These are phyloP conservation scores for Suillus subaureus DNA, from an alignment of 768 basidiomycete genomes.

Conservation along the genomic window DNA sequence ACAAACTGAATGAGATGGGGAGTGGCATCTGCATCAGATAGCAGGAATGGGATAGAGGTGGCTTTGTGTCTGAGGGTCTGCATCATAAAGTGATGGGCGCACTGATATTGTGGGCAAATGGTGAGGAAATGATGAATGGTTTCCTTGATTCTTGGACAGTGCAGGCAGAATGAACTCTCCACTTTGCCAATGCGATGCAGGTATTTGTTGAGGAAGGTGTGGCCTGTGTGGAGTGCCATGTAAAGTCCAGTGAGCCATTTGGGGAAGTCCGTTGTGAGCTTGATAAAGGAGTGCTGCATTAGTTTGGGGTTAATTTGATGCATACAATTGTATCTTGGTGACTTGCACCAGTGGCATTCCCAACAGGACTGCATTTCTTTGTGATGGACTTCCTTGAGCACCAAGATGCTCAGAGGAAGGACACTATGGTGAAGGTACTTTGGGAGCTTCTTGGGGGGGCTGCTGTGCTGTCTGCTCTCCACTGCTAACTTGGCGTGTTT, in stretches of 20 bases:
- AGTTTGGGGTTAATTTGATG: neutral
- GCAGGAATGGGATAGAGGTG: no score
- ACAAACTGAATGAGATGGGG: no score
- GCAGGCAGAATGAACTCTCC: constrained; percentile 27
- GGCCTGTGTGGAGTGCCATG: constrained; percentile 33
- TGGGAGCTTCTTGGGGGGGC: neutral
- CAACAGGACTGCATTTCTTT: neutral
- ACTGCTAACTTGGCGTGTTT: neutral
- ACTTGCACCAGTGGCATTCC: constrained; percentile 1
- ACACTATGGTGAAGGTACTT: neutral
- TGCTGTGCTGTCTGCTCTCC: neutral
- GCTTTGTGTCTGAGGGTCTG: no score
- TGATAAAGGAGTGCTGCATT: neutral
- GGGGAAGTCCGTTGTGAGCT: constrained; percentile 9
- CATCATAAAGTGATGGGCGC: no score
- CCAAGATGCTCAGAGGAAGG: neutral
- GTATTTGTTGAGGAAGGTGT: constrained; percentile 31
- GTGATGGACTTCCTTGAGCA: neutral
- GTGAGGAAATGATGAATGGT: no score
- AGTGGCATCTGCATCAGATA: no score
- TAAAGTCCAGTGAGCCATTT: constrained; percentile 25
- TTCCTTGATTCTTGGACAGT: constrained; percentile 15
- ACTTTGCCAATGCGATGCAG: constrained; percentile 28
- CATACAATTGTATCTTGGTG: neutral
- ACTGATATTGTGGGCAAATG: no score